These are phyloP conservation scores for Penicillium psychrofluorescens DNA, from an alignment of 495 filamentous ascomycete species.

Conservation along the genomic window DNA sequence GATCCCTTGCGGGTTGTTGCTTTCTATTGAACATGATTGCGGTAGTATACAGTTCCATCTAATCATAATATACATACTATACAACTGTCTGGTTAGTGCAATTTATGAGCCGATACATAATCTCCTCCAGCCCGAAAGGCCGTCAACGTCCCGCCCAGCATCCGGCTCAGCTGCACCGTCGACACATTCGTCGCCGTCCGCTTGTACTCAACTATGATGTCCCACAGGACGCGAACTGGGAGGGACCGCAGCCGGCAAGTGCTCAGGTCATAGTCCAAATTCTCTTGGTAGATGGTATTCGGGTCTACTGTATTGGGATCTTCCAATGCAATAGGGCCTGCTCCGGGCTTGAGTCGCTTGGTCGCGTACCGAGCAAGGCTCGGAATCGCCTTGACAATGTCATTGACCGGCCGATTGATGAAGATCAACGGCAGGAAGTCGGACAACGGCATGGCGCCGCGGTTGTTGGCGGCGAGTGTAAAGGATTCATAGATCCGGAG, in stretches of 20 bases:
- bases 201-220: conserved; percentile 26
- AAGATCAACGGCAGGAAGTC: conserved; percentile 22
- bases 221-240: conserved; percentile 16
- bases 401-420: conserved; percentile 16
- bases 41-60: too few species aligned
- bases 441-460: conserved; percentile 11
- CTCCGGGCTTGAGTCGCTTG: conserved; percentile 25
- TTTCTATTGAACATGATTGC: neutral
- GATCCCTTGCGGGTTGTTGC: neutral
- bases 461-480: conserved; percentile 14
- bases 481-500: conserved; percentile 17
- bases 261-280: conserved; percentile 32
- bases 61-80: neutral
- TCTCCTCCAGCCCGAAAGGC: conserved; percentile 12
- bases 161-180: conserved; percentile 17
- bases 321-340: conserved; percentile 11
- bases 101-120: neutral
- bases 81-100: neutral
- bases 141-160: conserved; percentile 31
- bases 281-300: conserved; percentile 20
- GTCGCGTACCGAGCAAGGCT: conserved; percentile 19
- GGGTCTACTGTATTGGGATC: conserved; percentile 12
- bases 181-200: conserved; percentile 9
- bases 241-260: conserved; percentile 18
- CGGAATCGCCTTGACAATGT: conserved; percentile 26